Base-by-base conservation (phyloP, 768 basidiomycete species). In the Pulveroboletus sp. region DNA sequence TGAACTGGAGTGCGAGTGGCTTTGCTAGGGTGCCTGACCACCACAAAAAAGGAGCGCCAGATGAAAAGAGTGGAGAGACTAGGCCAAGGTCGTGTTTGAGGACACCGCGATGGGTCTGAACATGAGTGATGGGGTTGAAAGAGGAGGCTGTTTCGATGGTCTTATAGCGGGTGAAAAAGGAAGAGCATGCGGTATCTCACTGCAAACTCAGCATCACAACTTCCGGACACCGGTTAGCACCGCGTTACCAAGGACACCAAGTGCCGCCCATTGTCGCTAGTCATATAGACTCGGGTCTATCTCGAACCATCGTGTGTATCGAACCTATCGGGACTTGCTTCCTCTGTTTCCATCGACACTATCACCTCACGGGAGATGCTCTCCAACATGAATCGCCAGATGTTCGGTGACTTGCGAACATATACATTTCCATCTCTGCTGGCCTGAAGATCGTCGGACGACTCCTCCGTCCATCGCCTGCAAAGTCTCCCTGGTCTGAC, bases 371-470 rank as follows among this genome's bases (percentile, higher is more conserved):
- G 58, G 40, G 60, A 61, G 49, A 79, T 66, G 54, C 72, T 74
- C 12, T 63, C 71, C 39, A 76, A 50, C 61, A 81, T 57, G 48
- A 77, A 75, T 12, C 43, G 47, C 7, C 36, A 15, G 8, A 8
- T 1, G n/a, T 38, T 36, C 24, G 8, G 35, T 39, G n/a, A 54
- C 55, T 35, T 37, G 63, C 64, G 11, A 58, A 55, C 9, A 26
- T 8, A 21, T 59, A 52, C 15, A 47, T 54, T 32, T 35, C 33
- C 52, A 46, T 35, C 51, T 65, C 63, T 33, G 40, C 45, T 21
- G 45, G 44, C 2, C 73, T 73, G 54, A 81, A 80, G 1, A 71
- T 56, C 1, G 73, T 76, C 3, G 78, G 76, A 8, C 15, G 43
- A 37, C 31, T 39, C 24, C n/a, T 32, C 0, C 56, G n/a, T n/a